These are phyloP conservation scores for Pythium dissimile DNA, from an alignment of 352 stramenopile species.

Conservation along the genomic window DNA sequence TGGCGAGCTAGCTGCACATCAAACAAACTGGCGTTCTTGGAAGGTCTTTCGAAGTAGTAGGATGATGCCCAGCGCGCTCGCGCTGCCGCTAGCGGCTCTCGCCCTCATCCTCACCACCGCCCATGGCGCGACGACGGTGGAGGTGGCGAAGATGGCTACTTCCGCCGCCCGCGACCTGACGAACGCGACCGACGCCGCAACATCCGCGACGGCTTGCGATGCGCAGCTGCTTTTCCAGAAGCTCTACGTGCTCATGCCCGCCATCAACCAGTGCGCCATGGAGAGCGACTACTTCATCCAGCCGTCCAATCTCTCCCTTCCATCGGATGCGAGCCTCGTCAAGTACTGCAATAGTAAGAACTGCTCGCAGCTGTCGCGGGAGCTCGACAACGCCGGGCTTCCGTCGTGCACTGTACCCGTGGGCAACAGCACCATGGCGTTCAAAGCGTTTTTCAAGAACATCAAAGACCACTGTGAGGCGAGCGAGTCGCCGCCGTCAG, in stretches of 20 bases:
- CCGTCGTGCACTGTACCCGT: slow-evolving; percentile 31
- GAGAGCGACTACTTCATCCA: slow-evolving; percentile 35
- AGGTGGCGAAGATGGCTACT: background rate
- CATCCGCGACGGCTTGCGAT: slow-evolving; percentile 21
- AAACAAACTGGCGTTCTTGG: background rate
- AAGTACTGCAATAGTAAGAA: slow-evolving; percentile 36
- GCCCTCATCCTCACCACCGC: too few relatives aligned
- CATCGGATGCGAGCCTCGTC: slow-evolving; percentile 21
- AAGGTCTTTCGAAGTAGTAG: background rate
- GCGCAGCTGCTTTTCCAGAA: slow-evolving; percentile 41
- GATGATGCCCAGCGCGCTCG: background rate
- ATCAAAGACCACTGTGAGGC: slow-evolving; percentile 24
- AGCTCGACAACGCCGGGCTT: slow-evolving; percentile 34
- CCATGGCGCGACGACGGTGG: background rate
- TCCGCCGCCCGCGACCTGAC: too few relatives aligned
- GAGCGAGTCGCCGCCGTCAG: background rate
- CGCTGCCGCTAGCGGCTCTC: background rate
- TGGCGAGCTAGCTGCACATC: background rate
- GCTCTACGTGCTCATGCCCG: slow-evolving; percentile 46
- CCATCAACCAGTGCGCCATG: slow-evolving; percentile 39
- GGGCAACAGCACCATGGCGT: slow-evolving; percentile 20
- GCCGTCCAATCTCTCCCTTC: slow-evolving; percentile 22
- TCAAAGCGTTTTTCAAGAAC: slow-evolving; percentile 37
- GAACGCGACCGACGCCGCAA: background rate
- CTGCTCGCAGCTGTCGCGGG: slow-evolving; percentile 30